Evolutionary conservation across 768 basidiomycete species (phyloP), one percentile per base, ranked within the genome.

Genomic region (Calocera viscosa): DNA sequence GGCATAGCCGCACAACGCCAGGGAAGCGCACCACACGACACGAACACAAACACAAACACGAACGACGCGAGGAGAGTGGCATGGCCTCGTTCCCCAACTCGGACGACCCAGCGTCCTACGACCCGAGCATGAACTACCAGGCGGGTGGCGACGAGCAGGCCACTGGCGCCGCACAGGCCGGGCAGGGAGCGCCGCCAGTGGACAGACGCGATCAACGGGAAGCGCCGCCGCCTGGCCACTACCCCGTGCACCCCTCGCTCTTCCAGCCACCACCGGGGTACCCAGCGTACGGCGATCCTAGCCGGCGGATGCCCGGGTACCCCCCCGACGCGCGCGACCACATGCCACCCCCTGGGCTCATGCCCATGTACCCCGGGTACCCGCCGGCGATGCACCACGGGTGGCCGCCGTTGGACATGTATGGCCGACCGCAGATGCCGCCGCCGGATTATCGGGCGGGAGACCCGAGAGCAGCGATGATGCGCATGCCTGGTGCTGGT

Each of bases 401-500:
- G 16, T 60, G 53, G 53, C 26, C 53, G 30, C 53, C 49, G 49
- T 24, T 60, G 53, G 53, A 60, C 30, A 60, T 60, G 53, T 60
- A 60, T 32, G 53, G 53, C 26, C 24, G 53, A 19, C 53, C 53
- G 22, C 26, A 32, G 30, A 60, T 60, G 53, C 53, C 53, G 7
- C 53, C 53, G 24, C 53, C 53, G 14, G 53, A 60, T 30, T 60
- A 60, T 30, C 2, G 53, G 26, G 53, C 53, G 14, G 53, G 26
- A 2, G 53, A 60, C 53, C 53, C 53, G 14, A 14, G 53, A 5
- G 14, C 35, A 14, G 35, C 35, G 53, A 11, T 60, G 53, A 5
- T 60, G 53, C 53, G 53, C 14, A 60, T 60, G 53, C 53, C 53
- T 60, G 53, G 53, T 10, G 11, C 53, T 60, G 53, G 53, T 60